Conservation (phyloP, 352 stramenopile genomes). For the Pythium insidiosum region DNA sequence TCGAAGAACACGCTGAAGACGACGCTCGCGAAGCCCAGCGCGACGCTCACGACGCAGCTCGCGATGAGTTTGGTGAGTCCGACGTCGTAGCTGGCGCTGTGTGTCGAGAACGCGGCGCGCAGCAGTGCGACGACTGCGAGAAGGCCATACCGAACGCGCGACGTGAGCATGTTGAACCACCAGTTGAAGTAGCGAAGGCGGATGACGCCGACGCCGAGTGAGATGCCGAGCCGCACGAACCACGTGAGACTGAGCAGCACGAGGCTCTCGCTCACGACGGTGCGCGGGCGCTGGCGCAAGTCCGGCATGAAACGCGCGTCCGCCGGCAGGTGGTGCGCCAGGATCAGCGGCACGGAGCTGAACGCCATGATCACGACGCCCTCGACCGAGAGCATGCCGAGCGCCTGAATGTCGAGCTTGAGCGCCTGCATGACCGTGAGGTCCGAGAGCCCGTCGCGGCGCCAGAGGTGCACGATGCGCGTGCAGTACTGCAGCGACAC, state of each 20-base stretch:
- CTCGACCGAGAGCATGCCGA: slow-evolving; percentile 24
- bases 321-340: not conserved
- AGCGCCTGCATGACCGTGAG: slow-evolving; percentile 22
- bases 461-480: slow-evolving; percentile 16
- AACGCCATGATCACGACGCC: slow-evolving; percentile 21
- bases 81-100: not conserved
- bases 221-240: not conserved
- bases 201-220: not conserved
- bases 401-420: slow-evolving; percentile 28
- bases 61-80: not conserved
- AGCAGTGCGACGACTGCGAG: not conserved
- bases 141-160: not conserved
- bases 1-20: not conserved
- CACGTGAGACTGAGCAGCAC: not conserved
- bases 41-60: not conserved
- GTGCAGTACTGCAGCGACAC: slow-evolving; percentile 17
- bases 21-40: not conserved
- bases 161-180: not conserved
- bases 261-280: not conserved
- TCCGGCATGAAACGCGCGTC: not conserved
- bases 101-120: too few relatives aligned
- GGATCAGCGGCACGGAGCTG: slow-evolving; percentile 2
- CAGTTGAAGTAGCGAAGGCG: not conserved
- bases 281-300: too few relatives aligned
- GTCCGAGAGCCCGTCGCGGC: slow-evolving; percentile 14